Evolutionary conservation across 306 rosid genomes (phyloP).

Genomic region (Gastrolobium bilobum): DNA sequence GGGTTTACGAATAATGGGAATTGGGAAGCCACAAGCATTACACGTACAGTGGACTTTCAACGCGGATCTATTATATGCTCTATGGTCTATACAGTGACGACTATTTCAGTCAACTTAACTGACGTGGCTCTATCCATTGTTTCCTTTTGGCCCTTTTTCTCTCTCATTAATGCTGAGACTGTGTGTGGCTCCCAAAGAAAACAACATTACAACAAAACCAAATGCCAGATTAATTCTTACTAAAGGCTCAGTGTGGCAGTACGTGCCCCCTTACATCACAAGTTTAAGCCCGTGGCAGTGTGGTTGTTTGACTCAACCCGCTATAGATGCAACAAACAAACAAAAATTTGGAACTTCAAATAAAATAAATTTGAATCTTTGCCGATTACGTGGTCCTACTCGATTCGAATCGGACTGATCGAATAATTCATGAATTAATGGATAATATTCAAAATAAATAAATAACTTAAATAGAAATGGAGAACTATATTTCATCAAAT

Average conservation of each 20-base stretch:
- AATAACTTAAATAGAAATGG: too few species aligned
- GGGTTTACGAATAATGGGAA: slow-evolving; percentile 19
- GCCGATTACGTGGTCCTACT: too few species aligned
- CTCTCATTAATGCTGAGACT: neutral
- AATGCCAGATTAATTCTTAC: neutral
- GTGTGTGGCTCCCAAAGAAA: neutral
- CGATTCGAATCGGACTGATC: too few species aligned
- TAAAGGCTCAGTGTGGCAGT: neutral
- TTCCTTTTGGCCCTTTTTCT: neutral
- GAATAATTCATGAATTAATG: too few species aligned
- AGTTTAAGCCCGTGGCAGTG: too few species aligned
- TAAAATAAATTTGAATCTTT: too few species aligned
- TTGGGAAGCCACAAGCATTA: neutral
- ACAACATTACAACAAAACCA: neutral
- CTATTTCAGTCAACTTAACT: neutral
- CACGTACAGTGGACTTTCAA: neutral
- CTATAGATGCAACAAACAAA: too few species aligned
- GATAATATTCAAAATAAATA: too few species aligned
- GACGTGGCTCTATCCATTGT: neutral
- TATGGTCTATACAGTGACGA: neutral
- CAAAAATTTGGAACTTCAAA: too few species aligned
- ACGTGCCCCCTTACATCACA: neutral
- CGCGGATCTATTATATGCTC: neutral
- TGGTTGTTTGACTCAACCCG: too few species aligned
- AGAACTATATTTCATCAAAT: too few species aligned